Conservation (phyloP, 495 filamentous ascomycete species). For the Darksidea phi region DNA sequence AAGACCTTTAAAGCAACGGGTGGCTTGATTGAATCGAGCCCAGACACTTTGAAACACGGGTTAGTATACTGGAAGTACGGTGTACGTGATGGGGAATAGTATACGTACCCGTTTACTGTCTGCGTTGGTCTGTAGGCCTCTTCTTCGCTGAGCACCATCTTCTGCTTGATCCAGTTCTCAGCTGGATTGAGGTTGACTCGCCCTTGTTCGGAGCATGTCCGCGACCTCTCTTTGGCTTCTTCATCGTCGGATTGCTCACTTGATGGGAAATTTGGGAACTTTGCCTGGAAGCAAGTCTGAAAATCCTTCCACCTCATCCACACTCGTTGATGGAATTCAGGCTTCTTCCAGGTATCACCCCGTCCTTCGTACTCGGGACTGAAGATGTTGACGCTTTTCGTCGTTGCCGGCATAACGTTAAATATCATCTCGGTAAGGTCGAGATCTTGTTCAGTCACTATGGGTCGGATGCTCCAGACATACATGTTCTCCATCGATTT, state of each 20-base stretch:
- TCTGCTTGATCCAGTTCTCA: slow-evolving; percentile 34
- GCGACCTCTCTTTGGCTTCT: neutral
- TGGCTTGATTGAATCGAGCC: slow-evolving; percentile 46
- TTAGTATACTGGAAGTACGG: neutral
- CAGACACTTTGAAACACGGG: slow-evolving; percentile 34
- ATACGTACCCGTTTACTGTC: slow-evolving; percentile 38
- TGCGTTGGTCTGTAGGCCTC: slow-evolving; percentile 35
- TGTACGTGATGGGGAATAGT: neutral
- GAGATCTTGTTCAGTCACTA: slow-evolving; percentile 28
- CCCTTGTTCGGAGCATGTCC: slow-evolving; percentile 18
- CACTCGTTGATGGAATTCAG: slow-evolving; percentile 14
- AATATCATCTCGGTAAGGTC: slow-evolving; percentile 41
- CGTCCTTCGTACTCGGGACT: slow-evolving; percentile 26
- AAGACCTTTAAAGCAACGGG: slow-evolving; percentile 44
- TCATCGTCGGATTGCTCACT: neutral
- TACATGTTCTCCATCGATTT: slow-evolving; percentile 37
- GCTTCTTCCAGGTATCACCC: slow-evolving; percentile 12
- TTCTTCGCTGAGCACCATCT: slow-evolving; percentile 36
- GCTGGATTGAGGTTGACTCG: slow-evolving; percentile 11
- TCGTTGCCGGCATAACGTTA: slow-evolving; percentile 37
- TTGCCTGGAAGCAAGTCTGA: neutral
- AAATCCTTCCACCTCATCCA: slow-evolving; percentile 19
- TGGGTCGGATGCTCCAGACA: slow-evolving; percentile 37
- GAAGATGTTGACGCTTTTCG: slow-evolving; percentile 36
- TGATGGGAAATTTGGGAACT: neutral